Base-by-base conservation (phyloP, 768 basidiomycete genomes). In the Lyophyllum decastes region DNA sequence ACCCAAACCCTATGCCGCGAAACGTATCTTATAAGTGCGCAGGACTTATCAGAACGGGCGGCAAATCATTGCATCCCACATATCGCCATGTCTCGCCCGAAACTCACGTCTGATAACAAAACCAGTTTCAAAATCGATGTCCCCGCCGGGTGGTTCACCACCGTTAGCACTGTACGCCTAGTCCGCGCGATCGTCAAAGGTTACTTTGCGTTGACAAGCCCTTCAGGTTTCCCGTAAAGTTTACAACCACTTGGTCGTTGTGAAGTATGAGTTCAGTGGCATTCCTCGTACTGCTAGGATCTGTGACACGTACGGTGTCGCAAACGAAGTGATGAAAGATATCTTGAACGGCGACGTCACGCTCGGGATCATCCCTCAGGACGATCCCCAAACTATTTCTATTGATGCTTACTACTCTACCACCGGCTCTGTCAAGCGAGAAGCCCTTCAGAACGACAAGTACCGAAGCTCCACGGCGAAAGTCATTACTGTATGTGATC, bases 121-220 rank as follows among this genome's bases (percentile, higher is more conserved):
- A 49, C 43, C 34, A 40, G 45, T n/a, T 52, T 55, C 40, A 41
- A 60, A 27, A 35, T 60, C 54, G 54, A 55, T 2, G 30, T 60
- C 10, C 58, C 58, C 44, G 19, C 26, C 34, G 58, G 53, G 10
- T 60, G 58, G 58, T 60, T 30, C 58, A 50, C 54, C 19, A 60
- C 48, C 54, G 43, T 60, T 47, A 55, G 52, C 34, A 26, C 33
- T 27, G 58, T 60, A 41, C 25, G 52, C 53, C 25, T 4, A 24
- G 4, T 16, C 21, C 22, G 14, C 22, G 14, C 8, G 8, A 33
- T 54, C 19, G 21, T 2, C 17, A 1, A 10, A 7, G 8, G 2
- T 41, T 1, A 47, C 35, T 6, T 53, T 25, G 21, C 27, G 27
- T 27, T 47, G 25, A 27, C 24, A 25, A 4, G 25, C 16, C 11